Conservation (phyloP, 129 eudicot species). For the Calendula officinalis region DNA sequence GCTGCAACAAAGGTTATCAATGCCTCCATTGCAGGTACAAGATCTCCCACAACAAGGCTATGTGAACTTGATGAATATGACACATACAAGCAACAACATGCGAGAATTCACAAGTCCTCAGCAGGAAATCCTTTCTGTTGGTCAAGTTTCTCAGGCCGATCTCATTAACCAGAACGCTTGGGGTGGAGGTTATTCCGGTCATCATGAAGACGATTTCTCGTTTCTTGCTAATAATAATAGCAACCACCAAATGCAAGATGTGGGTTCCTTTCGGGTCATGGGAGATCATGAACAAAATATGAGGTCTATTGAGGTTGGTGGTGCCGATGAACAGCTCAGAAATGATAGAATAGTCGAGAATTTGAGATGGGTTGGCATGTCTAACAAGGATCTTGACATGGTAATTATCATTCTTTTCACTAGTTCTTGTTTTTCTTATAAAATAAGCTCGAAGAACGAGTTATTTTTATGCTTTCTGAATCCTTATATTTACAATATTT, state of each 20-base stretch:
- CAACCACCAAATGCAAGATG: slow-evolving; percentile 43
- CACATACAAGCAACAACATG: slow-evolving; percentile 39
- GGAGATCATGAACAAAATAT: slow-evolving; percentile 34
- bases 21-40: slow-evolving; percentile 83
- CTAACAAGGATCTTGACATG: slow-evolving; percentile 70
- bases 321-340: slow-evolving; percentile 42
- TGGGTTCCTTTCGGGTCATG: slow-evolving; percentile 35
- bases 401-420: slow-evolving; percentile 29
- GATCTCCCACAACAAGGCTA: slow-evolving; percentile 54
- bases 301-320: slow-evolving; percentile 52
- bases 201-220: slow-evolving; percentile 56
- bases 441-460: too few relatives aligned
- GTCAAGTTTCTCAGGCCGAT: slow-evolving; percentile 67
- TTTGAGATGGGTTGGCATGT: slow-evolving; percentile 91
- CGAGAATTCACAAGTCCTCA: slow-evolving; percentile 36
- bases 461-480: neutral
- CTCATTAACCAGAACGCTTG: slow-evolving; percentile 57
- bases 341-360: slow-evolving; percentile 55
- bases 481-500: neutral
- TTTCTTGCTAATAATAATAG: slow-evolving; percentile 36
- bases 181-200: slow-evolving; percentile 45
- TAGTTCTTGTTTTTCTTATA: neutral
- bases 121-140: slow-evolving; percentile 77
- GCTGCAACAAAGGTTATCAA: slow-evolving; percentile 66
- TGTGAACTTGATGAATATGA: slow-evolving; percentile 42